phyloP scores from a whole-genome alignment of 2,329 filamentous ascomycete genomes.

The Furcasterigmium furcatum region DNA sequence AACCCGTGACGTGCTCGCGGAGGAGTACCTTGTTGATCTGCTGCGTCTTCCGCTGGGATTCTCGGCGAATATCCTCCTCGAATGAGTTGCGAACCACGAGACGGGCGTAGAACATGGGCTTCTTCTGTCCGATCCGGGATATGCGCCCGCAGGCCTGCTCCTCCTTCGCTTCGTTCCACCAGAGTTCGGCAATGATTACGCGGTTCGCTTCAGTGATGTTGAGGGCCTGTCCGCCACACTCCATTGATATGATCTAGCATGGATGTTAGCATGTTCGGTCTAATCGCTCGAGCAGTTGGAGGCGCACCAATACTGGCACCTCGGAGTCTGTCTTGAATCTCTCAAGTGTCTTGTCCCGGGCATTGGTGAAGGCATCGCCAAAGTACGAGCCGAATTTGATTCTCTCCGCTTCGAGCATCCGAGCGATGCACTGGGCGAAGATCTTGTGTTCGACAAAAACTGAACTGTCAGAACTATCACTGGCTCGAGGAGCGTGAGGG shows the following conservation, averaged over 20 bases:
- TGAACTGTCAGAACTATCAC: slow-evolving; percentile 13
- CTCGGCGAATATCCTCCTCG: slow-evolving; percentile 48
- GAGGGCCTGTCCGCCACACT: slow-evolving; percentile 30
- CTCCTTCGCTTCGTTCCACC: slow-evolving; percentile 61
- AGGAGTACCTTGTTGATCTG: no score
- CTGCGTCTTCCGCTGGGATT: no score
- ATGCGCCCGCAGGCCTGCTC: slow-evolving; percentile 62
- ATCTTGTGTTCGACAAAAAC: slow-evolving; percentile 31
- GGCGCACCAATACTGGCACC: no score
- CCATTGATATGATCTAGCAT: slow-evolving; percentile 29
- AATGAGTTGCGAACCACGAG: slow-evolving; percentile 54
- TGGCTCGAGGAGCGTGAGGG: no score
- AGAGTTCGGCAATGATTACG: slow-evolving; percentile 51
- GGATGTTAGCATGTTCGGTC: no score
- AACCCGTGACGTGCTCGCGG: no score
- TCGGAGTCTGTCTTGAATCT: slow-evolving; percentile 15
- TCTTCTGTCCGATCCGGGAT: slow-evolving; percentile 60
- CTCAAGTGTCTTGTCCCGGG: slow-evolving; percentile 9
- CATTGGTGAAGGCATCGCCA: slow-evolving; percentile 17
- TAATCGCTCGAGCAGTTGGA: no score
- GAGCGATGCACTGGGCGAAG: slow-evolving; percentile 28
- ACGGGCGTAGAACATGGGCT: slow-evolving; percentile 55
- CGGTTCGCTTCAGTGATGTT: slow-evolving; percentile 44
- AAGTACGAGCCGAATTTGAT: slow-evolving; percentile 33
- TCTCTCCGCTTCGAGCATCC: slow-evolving; percentile 22